phyloP scores from a whole-genome alignment of 2,329 filamentous ascomycete species.

The Colletotrichum paranaense region DNA sequence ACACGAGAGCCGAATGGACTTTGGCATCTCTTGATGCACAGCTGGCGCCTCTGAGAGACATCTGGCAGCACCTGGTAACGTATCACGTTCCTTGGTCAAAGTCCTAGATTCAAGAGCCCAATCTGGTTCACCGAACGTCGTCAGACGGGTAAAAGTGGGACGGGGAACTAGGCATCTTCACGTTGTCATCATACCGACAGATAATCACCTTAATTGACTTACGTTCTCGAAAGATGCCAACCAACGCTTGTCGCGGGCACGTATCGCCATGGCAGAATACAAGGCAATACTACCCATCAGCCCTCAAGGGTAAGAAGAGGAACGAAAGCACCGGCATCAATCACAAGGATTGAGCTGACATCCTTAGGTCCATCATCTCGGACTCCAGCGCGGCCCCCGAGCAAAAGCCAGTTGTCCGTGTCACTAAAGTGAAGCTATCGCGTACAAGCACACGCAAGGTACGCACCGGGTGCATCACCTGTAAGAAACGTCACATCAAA shows the following conservation, averaged over 20 bases:
- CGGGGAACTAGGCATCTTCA: neutral
- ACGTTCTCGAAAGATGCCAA: neutral
- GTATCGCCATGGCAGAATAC: neutral
- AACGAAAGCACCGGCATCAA: neutral
- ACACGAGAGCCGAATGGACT: neutral
- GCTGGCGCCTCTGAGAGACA: neutral
- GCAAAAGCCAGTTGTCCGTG: neutral
- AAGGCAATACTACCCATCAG: neutral
- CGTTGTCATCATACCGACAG: neutral
- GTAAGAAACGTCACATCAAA: slow-evolving; percentile 37
- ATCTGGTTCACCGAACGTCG: neutral
- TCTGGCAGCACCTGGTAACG: neutral
- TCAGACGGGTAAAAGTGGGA: neutral
- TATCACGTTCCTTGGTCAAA: too few relatives aligned
- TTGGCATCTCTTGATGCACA: neutral
- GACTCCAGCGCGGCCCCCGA: neutral
- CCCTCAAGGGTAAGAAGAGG: neutral
- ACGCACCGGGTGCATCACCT: slow-evolving; percentile 36
- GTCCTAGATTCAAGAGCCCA: too few relatives aligned
- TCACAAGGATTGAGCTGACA: neutral
- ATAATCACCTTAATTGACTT: too few relatives aligned
- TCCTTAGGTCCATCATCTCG: neutral
- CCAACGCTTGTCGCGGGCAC: neutral
- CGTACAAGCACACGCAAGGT: slow-evolving; percentile 35
- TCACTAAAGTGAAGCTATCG: slow-evolving; percentile 26